Evolutionary conservation across 768 basidiomycete genomes (phyloP), one percentile per base, ranked within the genome.

Genomic region (Boletus rex-veris): DNA sequence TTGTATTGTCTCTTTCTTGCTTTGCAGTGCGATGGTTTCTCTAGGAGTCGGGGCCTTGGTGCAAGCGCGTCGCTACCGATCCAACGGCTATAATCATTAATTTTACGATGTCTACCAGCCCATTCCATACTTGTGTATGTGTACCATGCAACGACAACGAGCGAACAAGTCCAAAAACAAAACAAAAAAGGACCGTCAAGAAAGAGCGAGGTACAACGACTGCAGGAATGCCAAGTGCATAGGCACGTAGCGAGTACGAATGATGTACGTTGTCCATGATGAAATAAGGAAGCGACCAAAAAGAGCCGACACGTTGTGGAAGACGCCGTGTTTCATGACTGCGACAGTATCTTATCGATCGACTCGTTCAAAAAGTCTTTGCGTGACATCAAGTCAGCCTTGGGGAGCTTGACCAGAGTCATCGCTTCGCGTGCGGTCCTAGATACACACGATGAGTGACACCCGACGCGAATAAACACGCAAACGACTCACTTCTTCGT

Each of bases 351-450:
- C 70, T 77, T 81, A 75, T 99, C 96, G 66, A 99, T 98, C 59
- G 90, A 88, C 65, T 85, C 80, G 68, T 99, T 99, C 71, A 99
- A 77, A 74, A 94, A 98, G 64, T 90, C 90, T 71, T 90, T 92
- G 60, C 89, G 82, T 45, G 82, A 72, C 38, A 81, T 79, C 69
- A 83, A 21, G 21, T 21, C 21, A 21, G 21, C 21, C 21, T 21
- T 21, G 21, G 21, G 21, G 21, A 21, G 3, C 21, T 21, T 21
- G 21, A 21, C 21, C 21, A 21, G 19, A 19, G 19, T 83, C 45
- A 98, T 86, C 14, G 92, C 92, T 63, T 96, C 92, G 45, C 96
- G 84, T 8, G 93, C 84, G 60, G 92, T 91, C 76, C 92, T 93
- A 24, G 5, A 12, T 33, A 11, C 11, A 12, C 11, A 3, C 24